Base-by-base conservation (phyloP, 768 basidiomycete species). In the Albatrellus ellisii region DNA sequence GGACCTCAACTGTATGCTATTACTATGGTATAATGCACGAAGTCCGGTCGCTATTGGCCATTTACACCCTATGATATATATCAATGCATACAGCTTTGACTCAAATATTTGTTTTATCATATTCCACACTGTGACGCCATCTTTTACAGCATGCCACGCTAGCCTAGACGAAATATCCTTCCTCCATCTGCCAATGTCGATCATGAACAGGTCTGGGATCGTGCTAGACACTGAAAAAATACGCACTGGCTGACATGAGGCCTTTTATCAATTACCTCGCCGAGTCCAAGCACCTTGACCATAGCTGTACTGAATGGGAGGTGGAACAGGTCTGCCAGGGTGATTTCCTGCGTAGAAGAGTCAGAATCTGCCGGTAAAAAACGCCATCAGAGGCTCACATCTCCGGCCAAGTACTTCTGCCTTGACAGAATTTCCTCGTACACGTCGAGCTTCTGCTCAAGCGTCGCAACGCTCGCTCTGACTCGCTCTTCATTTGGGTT, bases 291-390 rank as follows among this genome's bases (percentile, higher is more conserved):
- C 1, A 6, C 11, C 17, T 32, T 42, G 25, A 67, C 47, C 35
- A 53, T 18, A 12, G 35, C 41, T n/a, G n/a, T n/a, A 15, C 66
- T 69, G 37, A 66, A 68, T 0, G 75, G 67, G 25, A 79, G 53
- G 53, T 77, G 75, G 56, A 67, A 69, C 9, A 79, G 60, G 52
- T 79, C 78, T 3, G 70, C 74, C 1, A 78, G 59, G 6, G 73
- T 75, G 41, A 79, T 18, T 21, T 56, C 51, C 62, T 69, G 44
- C 7, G n/a, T n/a, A 31, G 5, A 20, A 28, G 2, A 4, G 6
- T 1, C 17, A n/a, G 39, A n/a, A 20, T 11, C 2, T 10, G 3
- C 10, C 15, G 37, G n/a, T n/a, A n/a, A n/a, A n/a, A n/a, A n/a
- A n/a, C n/a, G n/a, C n/a, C n/a, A n/a, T n/a, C n/a, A n/a, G n/a